Conservation (phyloP, 306 rosid genomes). For the Cucurbita argyrosperma region DNA sequence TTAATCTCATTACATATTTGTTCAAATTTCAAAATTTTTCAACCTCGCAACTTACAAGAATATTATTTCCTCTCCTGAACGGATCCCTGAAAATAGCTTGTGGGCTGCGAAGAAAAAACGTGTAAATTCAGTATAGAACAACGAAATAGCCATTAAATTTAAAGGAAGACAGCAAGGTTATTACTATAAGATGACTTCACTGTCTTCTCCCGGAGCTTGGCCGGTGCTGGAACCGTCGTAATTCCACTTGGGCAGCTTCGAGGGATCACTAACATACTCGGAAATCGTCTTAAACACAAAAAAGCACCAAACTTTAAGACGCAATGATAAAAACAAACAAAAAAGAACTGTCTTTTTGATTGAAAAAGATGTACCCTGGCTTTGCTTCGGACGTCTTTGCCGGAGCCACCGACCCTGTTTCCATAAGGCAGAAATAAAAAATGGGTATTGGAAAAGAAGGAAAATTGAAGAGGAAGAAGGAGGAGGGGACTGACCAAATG, state of each 20-base stretch:
- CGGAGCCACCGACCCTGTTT: conserved; percentile 65
- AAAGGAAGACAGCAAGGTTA: not conserved
- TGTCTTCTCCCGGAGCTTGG: conserved; percentile 56
- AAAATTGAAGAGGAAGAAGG: not conserved
- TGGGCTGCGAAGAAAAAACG: conserved; percentile 19
- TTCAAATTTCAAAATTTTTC: too few relatives aligned
- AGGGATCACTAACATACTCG: conserved; percentile 35
- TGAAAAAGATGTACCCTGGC: conserved; percentile 33
- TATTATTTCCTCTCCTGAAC: conserved; percentile 44
- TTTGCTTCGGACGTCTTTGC: conserved; percentile 55
- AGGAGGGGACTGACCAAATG: conserved; percentile 20
- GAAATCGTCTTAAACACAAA: conserved; percentile 26
- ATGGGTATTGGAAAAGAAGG: not conserved
- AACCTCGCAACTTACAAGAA: conserved; percentile 20
- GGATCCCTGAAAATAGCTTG: conserved; percentile 58
- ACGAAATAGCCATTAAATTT: too few relatives aligned
- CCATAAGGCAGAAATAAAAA: not conserved
- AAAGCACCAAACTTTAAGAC: not conserved
- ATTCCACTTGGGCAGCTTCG: conserved; percentile 54
- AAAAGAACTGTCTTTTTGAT: too few relatives aligned
- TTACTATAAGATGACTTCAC: conserved; percentile 54
- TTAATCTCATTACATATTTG: too few relatives aligned
- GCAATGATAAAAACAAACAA: too few relatives aligned
- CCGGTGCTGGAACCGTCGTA: conserved; percentile 61
- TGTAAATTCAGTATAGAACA: not conserved